Evolutionary conservation across 1,139 yeast genomes (phyloP).

Genomic region (Candida albicans): DNA sequence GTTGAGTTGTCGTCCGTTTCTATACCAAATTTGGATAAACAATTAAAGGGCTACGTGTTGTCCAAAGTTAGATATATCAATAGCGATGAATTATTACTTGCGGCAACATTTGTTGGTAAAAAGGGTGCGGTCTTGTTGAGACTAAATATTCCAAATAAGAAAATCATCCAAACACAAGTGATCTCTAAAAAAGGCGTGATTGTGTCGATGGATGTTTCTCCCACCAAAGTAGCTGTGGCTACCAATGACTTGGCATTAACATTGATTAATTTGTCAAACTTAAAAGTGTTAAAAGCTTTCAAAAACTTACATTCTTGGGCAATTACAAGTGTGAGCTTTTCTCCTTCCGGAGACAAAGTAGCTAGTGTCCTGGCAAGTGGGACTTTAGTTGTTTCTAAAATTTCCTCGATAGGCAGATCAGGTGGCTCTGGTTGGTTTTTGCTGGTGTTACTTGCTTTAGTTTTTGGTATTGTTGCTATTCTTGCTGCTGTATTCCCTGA

Average conservation of each 20-base stretch:
- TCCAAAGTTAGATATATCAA: conserved; percentile 62
- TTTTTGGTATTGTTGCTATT: not conserved
- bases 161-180: conserved; percentile 41
- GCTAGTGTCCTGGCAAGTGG: conserved; percentile 85
- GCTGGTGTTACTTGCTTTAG: not conserved
- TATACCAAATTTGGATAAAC: conserved; percentile 21
- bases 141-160: conserved; percentile 44
- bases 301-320: conserved; percentile 76
- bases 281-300: conserved; percentile 50
- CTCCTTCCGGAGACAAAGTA: conserved; percentile 65
- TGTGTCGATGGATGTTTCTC: conserved; percentile 63
- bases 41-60: conserved; percentile 38
- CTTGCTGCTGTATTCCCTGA: not conserved
- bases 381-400: conserved; percentile 59
- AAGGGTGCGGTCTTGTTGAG: conserved; percentile 39
- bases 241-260: conserved; percentile 74
- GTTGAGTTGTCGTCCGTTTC: conserved; percentile 34
- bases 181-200: conserved; percentile 61
- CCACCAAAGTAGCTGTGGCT: conserved; percentile 58
- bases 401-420: conserved; percentile 54
- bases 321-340: conserved; percentile 70
- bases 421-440: conserved; percentile 34
- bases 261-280: conserved; percentile 50
- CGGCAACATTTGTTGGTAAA: conserved; percentile 51
- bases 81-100: conserved; percentile 49